Base-by-base conservation (phyloP, 2,329 filamentous ascomycete species). In the Pseudocercospora eumusae region DNA sequence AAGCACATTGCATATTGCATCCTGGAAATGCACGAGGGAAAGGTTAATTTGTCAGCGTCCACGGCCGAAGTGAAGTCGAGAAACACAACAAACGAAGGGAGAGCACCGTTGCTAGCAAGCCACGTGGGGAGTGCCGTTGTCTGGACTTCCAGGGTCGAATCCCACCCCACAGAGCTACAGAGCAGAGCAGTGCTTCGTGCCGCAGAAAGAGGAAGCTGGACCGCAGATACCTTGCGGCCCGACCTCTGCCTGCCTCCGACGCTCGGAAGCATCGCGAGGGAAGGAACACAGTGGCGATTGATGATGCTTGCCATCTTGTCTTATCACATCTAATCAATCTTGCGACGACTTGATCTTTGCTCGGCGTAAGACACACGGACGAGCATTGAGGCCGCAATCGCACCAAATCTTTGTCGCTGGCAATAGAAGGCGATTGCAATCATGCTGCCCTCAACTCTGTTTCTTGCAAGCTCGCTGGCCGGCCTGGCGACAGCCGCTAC, bases 281-380 rank as follows among this genome's bases (percentile, higher is more conserved):
- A 20, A 36, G 52, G 27, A 54, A 52, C 21, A 45, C 21, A 40
- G 52, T 56, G 40, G 56, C 60, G 45, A 40, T 50, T 31, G 31
- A 47, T 52, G 23, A 6, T 25, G 25, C 25, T 25, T 15, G 47
- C 47, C 15, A 25, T 52, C 55, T 54, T 54, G 52, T 61, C 59
- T 45, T 57, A 64, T 64, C 63, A 42, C 52, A 64, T 64, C 63
- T 64, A 57, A 64, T 64, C 57, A 60, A 60, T 64, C 62, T 52
- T 33, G 54, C 23, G 9, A 60, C 10, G 15, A 42, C 44, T 36
- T 25, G 18, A 59, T 59, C 57, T 59, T 27, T 25, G 11, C 5
- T 33, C 18, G 21, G 11, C 23, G 18, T 8, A 45, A 20, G 20
- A 21, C 45, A 27, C n/a, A n/a, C n/a, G n/a, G 23, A 4, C 15